phyloP scores from a whole-genome alignment of 2,329 filamentous ascomycete species.

The Neurospora sp. region DNA sequence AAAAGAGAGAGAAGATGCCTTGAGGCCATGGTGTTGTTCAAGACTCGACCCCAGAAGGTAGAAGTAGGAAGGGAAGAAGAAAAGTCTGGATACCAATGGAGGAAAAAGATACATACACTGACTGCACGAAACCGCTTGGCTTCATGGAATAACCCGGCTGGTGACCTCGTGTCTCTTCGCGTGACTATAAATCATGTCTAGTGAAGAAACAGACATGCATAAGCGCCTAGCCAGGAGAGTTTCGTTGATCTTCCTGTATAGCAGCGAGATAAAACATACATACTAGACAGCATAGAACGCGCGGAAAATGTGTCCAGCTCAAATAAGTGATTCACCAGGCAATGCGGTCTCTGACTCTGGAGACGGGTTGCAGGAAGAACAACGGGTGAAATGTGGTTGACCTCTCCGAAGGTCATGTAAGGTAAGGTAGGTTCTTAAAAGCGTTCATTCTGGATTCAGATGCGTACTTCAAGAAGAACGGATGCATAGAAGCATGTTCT shows the following conservation, averaged over 20 bases:
- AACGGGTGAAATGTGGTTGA: neutral
- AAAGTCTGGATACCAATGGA: neutral
- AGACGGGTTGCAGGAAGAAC: neutral
- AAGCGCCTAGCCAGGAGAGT: neutral
- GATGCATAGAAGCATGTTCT: neutral
- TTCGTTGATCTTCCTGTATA: neutral
- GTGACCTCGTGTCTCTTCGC: neutral
- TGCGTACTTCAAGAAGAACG: neutral
- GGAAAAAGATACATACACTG: neutral
- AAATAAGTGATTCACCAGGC: neutral
- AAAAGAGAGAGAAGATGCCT: neutral
- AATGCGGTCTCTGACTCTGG: neutral
- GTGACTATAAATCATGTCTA: neutral
- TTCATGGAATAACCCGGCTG: neutral
- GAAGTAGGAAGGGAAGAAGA: neutral
- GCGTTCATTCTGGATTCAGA: neutral
- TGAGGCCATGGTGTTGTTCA: neutral
- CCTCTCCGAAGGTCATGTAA: neutral
- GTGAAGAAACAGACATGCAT: neutral
- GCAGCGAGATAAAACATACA: neutral
- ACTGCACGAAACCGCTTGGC: neutral
- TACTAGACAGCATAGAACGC: neutral
- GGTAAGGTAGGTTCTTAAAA: neutral
- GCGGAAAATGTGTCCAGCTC: neutral
- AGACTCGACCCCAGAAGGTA: neutral